Conservation (phyloP, 495 filamentous ascomycete genomes). For the Penicillium nucicola region DNA sequence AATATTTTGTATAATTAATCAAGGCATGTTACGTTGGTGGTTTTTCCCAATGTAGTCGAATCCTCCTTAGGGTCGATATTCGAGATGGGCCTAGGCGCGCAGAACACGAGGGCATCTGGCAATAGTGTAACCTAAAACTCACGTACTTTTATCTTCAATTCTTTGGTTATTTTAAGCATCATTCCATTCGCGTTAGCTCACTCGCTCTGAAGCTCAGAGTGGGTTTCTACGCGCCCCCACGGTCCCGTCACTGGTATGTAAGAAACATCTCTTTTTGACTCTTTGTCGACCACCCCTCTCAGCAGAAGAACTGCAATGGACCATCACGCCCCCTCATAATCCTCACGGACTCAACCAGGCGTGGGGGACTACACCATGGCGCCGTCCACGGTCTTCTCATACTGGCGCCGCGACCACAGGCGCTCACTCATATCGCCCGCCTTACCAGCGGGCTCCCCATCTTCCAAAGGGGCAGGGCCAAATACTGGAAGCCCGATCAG, state of each 20-base stretch:
- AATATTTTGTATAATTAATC: constrained; percentile 19
- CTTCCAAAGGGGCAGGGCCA: constrained; percentile 8
- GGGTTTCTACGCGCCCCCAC: constrained; percentile 19
- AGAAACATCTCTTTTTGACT: constrained; percentile 6
- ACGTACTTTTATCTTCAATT: background rate
- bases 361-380: constrained; percentile 29
- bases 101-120: background rate
- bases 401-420: constrained; percentile 47
- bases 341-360: constrained; percentile 1
- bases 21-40: background rate
- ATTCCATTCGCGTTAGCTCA: background rate
- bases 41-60: background rate
- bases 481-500: constrained; percentile 19
- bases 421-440: constrained; percentile 37
- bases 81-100: background rate
- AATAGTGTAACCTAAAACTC: background rate
- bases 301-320: constrained; percentile 20
- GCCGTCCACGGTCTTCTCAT: constrained; percentile 47
- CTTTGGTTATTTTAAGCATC: background rate
- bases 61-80: constrained; percentile 3
- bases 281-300: constrained; percentile 14
- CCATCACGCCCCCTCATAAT: constrained; percentile 7
- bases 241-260: constrained; percentile 22
- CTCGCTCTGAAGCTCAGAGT: constrained; percentile 2
- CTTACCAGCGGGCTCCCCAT: constrained; percentile 22